phyloP scores from a whole-genome alignment of 495 filamentous ascomycete species.

The Cercophora newfieldiana region DNA sequence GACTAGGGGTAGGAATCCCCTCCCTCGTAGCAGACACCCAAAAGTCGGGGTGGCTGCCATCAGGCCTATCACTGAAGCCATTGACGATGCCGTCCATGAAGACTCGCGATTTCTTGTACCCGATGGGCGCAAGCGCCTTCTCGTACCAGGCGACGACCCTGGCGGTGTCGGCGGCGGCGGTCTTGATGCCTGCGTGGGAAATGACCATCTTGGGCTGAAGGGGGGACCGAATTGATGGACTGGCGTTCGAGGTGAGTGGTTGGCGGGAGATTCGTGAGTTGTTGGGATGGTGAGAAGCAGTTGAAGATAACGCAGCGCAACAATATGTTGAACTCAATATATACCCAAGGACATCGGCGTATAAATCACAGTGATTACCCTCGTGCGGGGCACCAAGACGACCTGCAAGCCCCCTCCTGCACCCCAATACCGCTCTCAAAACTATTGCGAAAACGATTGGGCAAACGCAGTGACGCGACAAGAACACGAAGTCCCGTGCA shows the following conservation, averaged over 20 bases:
- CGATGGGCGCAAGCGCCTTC: slow-evolving; percentile 24
- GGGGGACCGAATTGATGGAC: neutral
- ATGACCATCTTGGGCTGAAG: slow-evolving; percentile 24
- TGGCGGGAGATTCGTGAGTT: neutral
- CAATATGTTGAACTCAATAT: too few species aligned
- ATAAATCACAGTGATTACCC: slow-evolving; percentile 1
- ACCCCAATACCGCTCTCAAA: neutral
- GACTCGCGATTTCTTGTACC: slow-evolving; percentile 18
- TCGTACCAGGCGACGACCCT: slow-evolving; percentile 24
- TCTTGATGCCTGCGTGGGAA: slow-evolving; percentile 26
- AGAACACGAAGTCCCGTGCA: slow-evolving; percentile 6
- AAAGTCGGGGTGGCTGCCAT: slow-evolving; percentile 21
- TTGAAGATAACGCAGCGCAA: too few species aligned
- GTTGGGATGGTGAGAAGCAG: too few species aligned
- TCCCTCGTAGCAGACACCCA: slow-evolving; percentile 17
- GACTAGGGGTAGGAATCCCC: slow-evolving; percentile 1
- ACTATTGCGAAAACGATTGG: neutral
- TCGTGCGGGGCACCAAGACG: neutral
- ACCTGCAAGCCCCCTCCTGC: neutral
- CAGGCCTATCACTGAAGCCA: slow-evolving; percentile 19
- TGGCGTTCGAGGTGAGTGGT: neutral
- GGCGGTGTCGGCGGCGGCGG: slow-evolving; percentile 10
- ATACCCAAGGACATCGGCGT: neutral
- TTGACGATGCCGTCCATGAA: slow-evolving; percentile 20
- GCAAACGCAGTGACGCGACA: neutral